A percentile compares a stretch with the other conserved stretches of the same genome.
Evolutionary conservation across 345 rosid genomes (phyloP).

Genomic region (Angophora floribunda): DNA sequence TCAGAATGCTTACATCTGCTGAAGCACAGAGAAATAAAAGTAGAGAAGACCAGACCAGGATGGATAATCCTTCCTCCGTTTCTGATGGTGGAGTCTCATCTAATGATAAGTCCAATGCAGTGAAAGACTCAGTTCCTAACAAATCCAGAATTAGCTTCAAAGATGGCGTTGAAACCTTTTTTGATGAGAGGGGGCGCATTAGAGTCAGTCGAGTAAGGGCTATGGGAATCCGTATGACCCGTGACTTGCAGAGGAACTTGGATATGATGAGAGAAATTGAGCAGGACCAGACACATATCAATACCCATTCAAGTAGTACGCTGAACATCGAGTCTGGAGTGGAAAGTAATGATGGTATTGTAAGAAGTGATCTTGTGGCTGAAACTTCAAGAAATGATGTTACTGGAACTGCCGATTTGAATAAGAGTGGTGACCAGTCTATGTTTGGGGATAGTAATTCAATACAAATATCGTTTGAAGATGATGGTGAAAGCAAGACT

Average conservation of each 20-base stretch:
- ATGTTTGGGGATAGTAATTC: conserved; percentile 16
- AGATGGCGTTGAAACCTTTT: conserved; percentile 66
- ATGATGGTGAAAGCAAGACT: conserved; percentile 30
- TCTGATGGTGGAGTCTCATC: conserved; percentile 12
- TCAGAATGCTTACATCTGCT: conserved; percentile 43
- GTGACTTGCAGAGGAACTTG: conserved; percentile 92
- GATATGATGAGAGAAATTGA: conserved; percentile 87
- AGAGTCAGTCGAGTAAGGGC: conserved; percentile 73
- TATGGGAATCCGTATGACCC: conserved; percentile 94
- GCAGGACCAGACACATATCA: conserved; percentile 4
- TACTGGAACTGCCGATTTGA: conserved; percentile 19
- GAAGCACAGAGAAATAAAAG: conserved; percentile 23
- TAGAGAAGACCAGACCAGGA: conserved; percentile 12
- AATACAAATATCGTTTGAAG: conserved; percentile 73
- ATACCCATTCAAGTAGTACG: conserved; percentile 7
- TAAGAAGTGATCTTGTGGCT: conserved; percentile 7
- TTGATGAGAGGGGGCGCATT: conserved; percentile 70
- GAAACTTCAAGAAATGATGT: conserved; percentile 15
- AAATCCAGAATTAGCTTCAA: conserved; percentile 28
- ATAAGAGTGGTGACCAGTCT: conserved; percentile 14
- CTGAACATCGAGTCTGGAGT: conserved; percentile 8
- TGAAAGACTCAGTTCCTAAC: conserved; percentile 19
- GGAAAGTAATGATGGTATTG: conserved; percentile 8
- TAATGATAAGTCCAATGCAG: conserved; percentile 21
- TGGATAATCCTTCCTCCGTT: conserved; percentile 18